Conservation (phyloP, 129 eudicot species). For the Saposhnikovia divaricata region DNA sequence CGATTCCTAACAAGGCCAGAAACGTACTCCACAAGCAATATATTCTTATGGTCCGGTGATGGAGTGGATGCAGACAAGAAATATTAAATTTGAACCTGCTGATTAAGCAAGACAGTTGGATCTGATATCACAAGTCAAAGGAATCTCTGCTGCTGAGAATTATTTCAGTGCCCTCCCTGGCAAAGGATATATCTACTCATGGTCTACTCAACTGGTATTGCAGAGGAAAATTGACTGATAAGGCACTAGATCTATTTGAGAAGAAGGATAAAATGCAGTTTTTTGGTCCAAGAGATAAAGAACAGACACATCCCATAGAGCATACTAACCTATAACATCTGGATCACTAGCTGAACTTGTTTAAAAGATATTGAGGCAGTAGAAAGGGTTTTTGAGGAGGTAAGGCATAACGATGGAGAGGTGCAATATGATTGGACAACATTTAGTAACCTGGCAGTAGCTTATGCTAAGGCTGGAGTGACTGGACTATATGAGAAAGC, state of each 20-base stretch:
- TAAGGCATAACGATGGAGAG: slow-evolving; percentile 12
- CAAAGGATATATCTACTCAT: slow-evolving; percentile 31
- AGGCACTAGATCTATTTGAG: slow-evolving; percentile 52
- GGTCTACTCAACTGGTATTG: slow-evolving; percentile 74
- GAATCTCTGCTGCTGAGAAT: slow-evolving; percentile 60
- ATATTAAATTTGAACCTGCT: slow-evolving; percentile 21
- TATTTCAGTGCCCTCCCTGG: slow-evolving; percentile 46
- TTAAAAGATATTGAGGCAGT: slow-evolving; percentile 64
- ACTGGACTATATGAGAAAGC: slow-evolving; percentile 44
- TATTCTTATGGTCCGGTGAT: slow-evolving; percentile 36
- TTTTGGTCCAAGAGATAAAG: slow-evolving; percentile 53
- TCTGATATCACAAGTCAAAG: slow-evolving; percentile 48
- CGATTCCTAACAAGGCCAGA: too few relatives aligned
- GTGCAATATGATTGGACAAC: slow-evolving; percentile 52
- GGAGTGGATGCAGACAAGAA: slow-evolving; percentile 76
- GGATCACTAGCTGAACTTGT: slow-evolving; percentile 51
- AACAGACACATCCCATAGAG: slow-evolving; percentile 30
- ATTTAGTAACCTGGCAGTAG: slow-evolving; percentile 52
- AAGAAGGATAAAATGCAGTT: slow-evolving; percentile 42
- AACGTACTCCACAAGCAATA: too few relatives aligned
- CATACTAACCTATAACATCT: slow-evolving; percentile 32
- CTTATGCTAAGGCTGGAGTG: slow-evolving; percentile 34
- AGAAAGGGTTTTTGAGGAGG: slow-evolving; percentile 65
- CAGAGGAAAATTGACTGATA: slow-evolving; percentile 38
- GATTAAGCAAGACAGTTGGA: slow-evolving; percentile 57